phyloP scores from a whole-genome alignment of 352 stramenopile genomes.

The Pythium volutum region DNA sequence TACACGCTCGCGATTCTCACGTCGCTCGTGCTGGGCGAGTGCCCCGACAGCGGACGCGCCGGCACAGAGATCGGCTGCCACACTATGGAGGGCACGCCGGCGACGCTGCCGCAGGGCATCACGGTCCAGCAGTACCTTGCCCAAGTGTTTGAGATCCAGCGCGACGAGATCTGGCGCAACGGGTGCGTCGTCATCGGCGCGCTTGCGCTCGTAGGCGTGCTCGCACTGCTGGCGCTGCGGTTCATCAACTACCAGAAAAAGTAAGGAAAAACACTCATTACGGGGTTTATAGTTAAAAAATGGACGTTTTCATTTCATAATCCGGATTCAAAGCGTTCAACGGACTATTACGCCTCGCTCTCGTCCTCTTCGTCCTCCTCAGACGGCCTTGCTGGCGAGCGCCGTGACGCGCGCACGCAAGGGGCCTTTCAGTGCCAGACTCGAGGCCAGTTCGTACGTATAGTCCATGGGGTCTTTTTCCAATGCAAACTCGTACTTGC shows the following conservation, averaged over 20 bases:
- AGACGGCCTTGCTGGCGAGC: neutral
- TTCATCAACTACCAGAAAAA: constrained; percentile 52
- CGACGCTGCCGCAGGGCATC: constrained; percentile 30
- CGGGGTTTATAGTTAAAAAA: too few species aligned
- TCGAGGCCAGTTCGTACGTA: constrained; percentile 18
- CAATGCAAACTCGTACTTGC: constrained; percentile 21
- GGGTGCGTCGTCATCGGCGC: constrained; percentile 29
- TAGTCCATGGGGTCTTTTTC: constrained; percentile 11
- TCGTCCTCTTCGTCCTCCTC: too few species aligned
- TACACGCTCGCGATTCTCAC: constrained; percentile 17
- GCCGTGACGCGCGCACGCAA: constrained; percentile 5
- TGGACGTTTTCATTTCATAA: too few species aligned
- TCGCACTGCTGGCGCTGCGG: constrained; percentile 49
- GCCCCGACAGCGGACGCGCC: constrained; percentile 17
- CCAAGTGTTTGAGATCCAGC: constrained; percentile 46
- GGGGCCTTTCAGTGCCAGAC: constrained; percentile 3
- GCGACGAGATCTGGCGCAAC: too few species aligned
- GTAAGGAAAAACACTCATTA: neutral
- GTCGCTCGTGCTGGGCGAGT: constrained; percentile 29
- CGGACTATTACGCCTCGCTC: too few species aligned
- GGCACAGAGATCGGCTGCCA: constrained; percentile 59
- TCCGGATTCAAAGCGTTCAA: too few species aligned
- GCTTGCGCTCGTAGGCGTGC: constrained; percentile 33
- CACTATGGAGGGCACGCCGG: constrained; percentile 37
- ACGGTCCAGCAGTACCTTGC: constrained; percentile 60